phyloP scores from a whole-genome alignment of 345 rosid genomes.

The Mercurialis annua region DNA sequence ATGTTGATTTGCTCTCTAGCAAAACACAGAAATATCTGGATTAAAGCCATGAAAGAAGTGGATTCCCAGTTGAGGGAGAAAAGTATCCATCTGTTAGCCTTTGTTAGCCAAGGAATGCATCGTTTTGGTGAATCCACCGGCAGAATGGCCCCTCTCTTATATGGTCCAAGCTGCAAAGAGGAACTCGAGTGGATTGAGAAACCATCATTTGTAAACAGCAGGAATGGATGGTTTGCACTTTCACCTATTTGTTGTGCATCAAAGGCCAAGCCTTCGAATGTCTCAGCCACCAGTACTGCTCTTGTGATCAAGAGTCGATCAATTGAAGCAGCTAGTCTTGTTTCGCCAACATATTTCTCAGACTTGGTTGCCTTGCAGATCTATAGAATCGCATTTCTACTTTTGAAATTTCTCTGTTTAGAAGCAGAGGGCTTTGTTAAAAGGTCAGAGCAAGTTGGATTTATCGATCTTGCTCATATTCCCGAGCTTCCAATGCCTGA shows the following conservation, averaged over 20 bases:
- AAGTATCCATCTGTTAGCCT: slow-evolving; percentile 79
- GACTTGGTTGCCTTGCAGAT: slow-evolving; percentile 79
- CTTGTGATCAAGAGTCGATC: slow-evolving; percentile 48
- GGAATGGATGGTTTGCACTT: slow-evolving; percentile 81
- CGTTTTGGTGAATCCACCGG: slow-evolving; percentile 53
- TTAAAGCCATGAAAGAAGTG: slow-evolving; percentile 63
- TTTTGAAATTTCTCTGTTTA: slow-evolving; percentile 73
- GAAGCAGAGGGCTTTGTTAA: slow-evolving; percentile 80
- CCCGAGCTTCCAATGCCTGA: slow-evolving; percentile 98
- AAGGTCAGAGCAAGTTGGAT: slow-evolving; percentile 84
- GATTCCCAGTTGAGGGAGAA: slow-evolving; percentile 79
- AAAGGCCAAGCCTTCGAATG: slow-evolving; percentile 39
- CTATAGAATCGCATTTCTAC: slow-evolving; percentile 66
- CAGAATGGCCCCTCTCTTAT: slow-evolving; percentile 44
- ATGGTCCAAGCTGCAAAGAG: slow-evolving; percentile 60
- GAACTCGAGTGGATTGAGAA: slow-evolving; percentile 62
- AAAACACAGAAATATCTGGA: slow-evolving; percentile 68
- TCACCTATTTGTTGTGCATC: slow-evolving; percentile 56
- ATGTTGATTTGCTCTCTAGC: slow-evolving; percentile 71
- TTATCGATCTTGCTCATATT: slow-evolving; percentile 76
- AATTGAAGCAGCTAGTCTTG: slow-evolving; percentile 30
- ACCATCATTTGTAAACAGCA: slow-evolving; percentile 56
- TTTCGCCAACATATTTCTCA: slow-evolving; percentile 61
- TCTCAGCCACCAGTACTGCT: slow-evolving; percentile 41
- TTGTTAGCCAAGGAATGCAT: slow-evolving; percentile 71